These are phyloP conservation scores for Sutorius eximius DNA, from an alignment of 1,284 basidiomycete species.

Conservation along the genomic window DNA sequence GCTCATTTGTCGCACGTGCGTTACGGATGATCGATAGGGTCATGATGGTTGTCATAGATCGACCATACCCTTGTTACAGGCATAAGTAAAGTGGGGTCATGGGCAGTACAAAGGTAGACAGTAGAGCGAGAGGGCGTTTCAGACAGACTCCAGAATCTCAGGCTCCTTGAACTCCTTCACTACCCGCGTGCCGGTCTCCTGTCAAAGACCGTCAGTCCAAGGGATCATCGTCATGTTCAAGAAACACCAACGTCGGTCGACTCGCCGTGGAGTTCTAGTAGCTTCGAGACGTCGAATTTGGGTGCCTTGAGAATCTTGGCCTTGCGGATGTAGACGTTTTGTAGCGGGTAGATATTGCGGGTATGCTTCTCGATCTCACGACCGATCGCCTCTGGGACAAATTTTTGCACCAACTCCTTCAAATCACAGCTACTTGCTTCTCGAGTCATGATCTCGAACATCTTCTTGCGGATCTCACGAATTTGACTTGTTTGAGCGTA, in stretches of 20 bases:
- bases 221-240: conserved; percentile 6
- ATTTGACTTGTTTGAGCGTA: conserved; percentile 97
- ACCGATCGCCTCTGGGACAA: conserved; percentile 98
- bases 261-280: conserved; percentile 95
- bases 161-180: conserved; percentile 94
- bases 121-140: conserved; percentile 40
- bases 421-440: conserved; percentile 95
- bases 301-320: conserved; percentile 97
- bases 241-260: conserved; percentile 75
- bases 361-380: conserved; percentile 99
- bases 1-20: not conserved
- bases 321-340: conserved; percentile 98
- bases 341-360: conserved; percentile 95
- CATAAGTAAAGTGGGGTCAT: conserved; percentile 40
- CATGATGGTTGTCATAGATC: conserved; percentile 39
- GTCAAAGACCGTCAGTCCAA: conserved; percentile 12
- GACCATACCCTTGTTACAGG: conserved; percentile 40
- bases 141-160: conserved; percentile 81
- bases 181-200: conserved; percentile 89
- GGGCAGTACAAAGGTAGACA: conserved; percentile 43
- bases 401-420: conserved; percentile 98
- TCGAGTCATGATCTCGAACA: conserved; percentile 99
- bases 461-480: conserved; percentile 98
- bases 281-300: conserved; percentile 93
- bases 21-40: not conserved